Percentiles rank a stretch among this genome's conserved stretches.
phyloP scores from a whole-genome alignment of 495 filamentous ascomycete genomes.

The Penicillium angulare region DNA sequence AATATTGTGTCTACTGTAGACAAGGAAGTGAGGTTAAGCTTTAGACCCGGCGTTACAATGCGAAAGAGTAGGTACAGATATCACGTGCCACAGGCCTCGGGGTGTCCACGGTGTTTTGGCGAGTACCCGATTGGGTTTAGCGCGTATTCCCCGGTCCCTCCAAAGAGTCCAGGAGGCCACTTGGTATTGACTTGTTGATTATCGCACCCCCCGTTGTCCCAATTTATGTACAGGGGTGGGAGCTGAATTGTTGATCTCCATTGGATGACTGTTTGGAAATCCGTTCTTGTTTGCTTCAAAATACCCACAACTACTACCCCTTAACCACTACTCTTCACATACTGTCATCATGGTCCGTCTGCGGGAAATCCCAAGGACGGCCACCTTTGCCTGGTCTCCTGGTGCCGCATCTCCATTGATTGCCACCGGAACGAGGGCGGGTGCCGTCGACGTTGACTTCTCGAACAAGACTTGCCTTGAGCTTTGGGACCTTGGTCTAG shows the following conservation, averaged over 20 bases:
- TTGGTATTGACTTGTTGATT: constrained; percentile 36
- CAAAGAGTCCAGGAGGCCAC: constrained; percentile 44
- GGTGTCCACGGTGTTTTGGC: constrained; percentile 41
- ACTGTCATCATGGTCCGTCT: constrained; percentile 79
- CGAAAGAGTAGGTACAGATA: constrained; percentile 34
- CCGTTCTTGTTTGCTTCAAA: constrained; percentile 12
- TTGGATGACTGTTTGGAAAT: constrained; percentile 16
- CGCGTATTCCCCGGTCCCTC: constrained; percentile 34
- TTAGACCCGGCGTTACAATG: background rate
- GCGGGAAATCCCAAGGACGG: constrained; percentile 92
- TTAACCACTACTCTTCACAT: constrained; percentile 21
- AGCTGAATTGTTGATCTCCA: constrained; percentile 14
- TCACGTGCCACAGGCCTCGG: constrained; percentile 37
- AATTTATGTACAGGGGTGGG: constrained; percentile 28
- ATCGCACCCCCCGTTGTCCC: constrained; percentile 25
- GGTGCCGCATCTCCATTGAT: constrained; percentile 72
- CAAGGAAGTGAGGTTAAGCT: background rate
- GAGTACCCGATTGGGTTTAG: constrained; percentile 36
- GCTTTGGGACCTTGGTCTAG: constrained; percentile 88
- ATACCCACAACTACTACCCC: constrained; percentile 7
- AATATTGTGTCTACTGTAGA: background rate
- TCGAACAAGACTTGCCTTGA: constrained; percentile 96
- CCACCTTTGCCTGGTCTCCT: constrained; percentile 95
- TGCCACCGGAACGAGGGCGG: constrained; percentile 92
- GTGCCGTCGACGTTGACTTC: constrained; percentile 95